Evolutionary conservation across 1,284 basidiomycete species (phyloP).

Genomic region (Paramarasmius palmivorus): DNA sequence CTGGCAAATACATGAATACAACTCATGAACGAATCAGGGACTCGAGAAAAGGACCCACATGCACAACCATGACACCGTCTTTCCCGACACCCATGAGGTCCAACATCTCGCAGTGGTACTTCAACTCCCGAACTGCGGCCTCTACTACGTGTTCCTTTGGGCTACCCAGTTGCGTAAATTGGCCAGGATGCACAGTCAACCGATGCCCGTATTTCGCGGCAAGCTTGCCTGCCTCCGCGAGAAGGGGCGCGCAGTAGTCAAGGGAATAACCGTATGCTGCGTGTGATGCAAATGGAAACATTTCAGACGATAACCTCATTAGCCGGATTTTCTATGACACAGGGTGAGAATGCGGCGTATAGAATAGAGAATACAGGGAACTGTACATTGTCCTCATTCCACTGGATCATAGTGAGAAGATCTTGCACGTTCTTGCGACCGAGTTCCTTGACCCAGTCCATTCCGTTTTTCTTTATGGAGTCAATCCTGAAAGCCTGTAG

Average conservation of each 20-base stretch:
- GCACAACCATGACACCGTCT: slow-evolving; percentile 82
- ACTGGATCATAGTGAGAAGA: slow-evolving; percentile 73
- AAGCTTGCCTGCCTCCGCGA: slow-evolving; percentile 64
- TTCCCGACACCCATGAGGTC: slow-evolving; percentile 78
- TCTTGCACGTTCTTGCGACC: slow-evolving; percentile 77
- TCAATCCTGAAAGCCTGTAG: slow-evolving; percentile 55
- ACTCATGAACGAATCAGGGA: not conserved
- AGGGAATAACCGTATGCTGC: slow-evolving; percentile 78
- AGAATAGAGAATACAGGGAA: not conserved
- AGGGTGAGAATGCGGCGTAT: not conserved
- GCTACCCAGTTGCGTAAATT: slow-evolving; percentile 85
- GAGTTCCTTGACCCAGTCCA: slow-evolving; percentile 79
- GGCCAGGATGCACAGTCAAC: slow-evolving; percentile 86
- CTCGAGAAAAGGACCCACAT: slow-evolving; percentile 41
- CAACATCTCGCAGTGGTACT: slow-evolving; percentile 86
- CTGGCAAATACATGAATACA: slow-evolving; percentile 25
- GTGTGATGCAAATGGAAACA: slow-evolving; percentile 92
- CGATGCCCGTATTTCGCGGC: slow-evolving; percentile 80
- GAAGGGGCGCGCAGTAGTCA: slow-evolving; percentile 58
- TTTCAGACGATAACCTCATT: slow-evolving; percentile 83
- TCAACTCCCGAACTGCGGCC: slow-evolving; percentile 76
- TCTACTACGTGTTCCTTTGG: slow-evolving; percentile 73
- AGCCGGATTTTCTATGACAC: slow-evolving; percentile 62
- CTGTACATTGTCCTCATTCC: slow-evolving; percentile 78
- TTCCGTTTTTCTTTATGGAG: slow-evolving; percentile 79